Evolutionary conservation across 495 filamentous ascomycete species (phyloP).

Genomic region (Elaphomyces granulatus): DNA sequence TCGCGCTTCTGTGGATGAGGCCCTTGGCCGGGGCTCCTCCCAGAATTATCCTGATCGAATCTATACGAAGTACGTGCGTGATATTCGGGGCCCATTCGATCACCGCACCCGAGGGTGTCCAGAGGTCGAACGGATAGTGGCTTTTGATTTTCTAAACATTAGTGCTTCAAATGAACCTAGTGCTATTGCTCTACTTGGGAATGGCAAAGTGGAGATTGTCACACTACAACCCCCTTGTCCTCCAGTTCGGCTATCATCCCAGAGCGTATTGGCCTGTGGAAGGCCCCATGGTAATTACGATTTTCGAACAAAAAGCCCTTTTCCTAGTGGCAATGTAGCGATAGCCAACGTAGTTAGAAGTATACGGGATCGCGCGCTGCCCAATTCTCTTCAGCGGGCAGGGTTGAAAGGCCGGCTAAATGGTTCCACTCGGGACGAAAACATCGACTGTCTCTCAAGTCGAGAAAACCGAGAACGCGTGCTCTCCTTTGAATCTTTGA

Average conservation of each 20-base stretch:
- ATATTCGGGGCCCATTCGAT: slow-evolving; percentile 31
- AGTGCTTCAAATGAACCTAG: slow-evolving; percentile 47
- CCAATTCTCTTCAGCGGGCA: slow-evolving; percentile 7
- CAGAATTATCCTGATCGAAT: slow-evolving; percentile 29
- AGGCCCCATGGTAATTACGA: slow-evolving; percentile 14
- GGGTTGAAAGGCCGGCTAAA: not conserved
- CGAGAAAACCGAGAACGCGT: slow-evolving; percentile 29
- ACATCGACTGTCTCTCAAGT: slow-evolving; percentile 22
- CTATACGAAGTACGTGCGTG: slow-evolving; percentile 35
- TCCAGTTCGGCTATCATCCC: slow-evolving; percentile 32
- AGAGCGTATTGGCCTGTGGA: slow-evolving; percentile 26
- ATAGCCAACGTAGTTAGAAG: slow-evolving; percentile 20
- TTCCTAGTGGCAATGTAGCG: slow-evolving; percentile 16
- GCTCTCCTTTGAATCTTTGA: slow-evolving; percentile 17
- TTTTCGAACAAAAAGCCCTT: slow-evolving; percentile 20
- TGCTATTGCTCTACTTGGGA: slow-evolving; percentile 51
- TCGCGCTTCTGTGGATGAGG: slow-evolving; percentile 27
- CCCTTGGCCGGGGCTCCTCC: slow-evolving; percentile 27
- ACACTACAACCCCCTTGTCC: slow-evolving; percentile 45
- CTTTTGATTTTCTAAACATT: slow-evolving; percentile 72
- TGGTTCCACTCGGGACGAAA: slow-evolving; percentile 1
- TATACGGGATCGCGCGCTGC: slow-evolving; percentile 16
- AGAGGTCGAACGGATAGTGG: slow-evolving; percentile 54
- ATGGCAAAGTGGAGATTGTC: slow-evolving; percentile 50
- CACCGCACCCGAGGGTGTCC: slow-evolving; percentile 28